Evolutionary conservation across 306 rosid species (phyloP).

Genomic region (Myrica gale): DNA sequence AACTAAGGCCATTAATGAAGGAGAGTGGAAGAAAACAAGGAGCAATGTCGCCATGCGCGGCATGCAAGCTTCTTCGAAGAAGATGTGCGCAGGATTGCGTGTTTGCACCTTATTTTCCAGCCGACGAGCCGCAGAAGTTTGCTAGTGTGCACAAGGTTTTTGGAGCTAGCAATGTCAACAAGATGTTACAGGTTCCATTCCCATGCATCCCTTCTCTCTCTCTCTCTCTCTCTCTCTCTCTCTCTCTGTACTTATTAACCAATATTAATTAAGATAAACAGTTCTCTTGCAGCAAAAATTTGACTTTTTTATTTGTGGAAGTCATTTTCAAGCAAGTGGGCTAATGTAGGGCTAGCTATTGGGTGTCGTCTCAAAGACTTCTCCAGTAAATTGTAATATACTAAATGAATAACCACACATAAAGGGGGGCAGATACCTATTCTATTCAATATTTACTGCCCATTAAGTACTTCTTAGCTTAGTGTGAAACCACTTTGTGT

Average conservation of each 20-base stretch:
- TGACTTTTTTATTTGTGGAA: background rate
- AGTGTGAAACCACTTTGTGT: too few relatives aligned
- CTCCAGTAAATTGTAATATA: background rate
- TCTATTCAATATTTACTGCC: background rate
- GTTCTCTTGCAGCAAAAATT: background rate
- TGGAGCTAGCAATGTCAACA: constrained; percentile 98
- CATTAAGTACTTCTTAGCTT: too few relatives aligned
- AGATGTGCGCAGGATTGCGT: constrained; percentile 83
- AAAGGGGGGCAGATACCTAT: background rate
- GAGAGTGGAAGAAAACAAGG: constrained; percentile 83
- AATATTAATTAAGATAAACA: background rate
- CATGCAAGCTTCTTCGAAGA: constrained; percentile 89
- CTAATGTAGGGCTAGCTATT: background rate
- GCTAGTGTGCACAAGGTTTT: constrained; percentile 92
- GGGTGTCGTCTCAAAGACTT: background rate
- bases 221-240: constrained; percentile 14
- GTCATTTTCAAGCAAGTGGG: constrained; percentile 20
- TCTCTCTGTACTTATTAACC: constrained; percentile 27
- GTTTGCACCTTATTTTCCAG: constrained; percentile 96
- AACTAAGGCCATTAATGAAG: constrained; percentile 44
- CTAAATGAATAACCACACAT: background rate
- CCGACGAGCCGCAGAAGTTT: constrained; percentile 90
- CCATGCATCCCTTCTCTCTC: background rate
- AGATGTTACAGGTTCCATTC: constrained; percentile 80
- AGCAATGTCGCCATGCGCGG: constrained; percentile 86